phyloP scores from a whole-genome alignment of 2,329 filamentous ascomycete species.

The Epichloe baconii region DNA sequence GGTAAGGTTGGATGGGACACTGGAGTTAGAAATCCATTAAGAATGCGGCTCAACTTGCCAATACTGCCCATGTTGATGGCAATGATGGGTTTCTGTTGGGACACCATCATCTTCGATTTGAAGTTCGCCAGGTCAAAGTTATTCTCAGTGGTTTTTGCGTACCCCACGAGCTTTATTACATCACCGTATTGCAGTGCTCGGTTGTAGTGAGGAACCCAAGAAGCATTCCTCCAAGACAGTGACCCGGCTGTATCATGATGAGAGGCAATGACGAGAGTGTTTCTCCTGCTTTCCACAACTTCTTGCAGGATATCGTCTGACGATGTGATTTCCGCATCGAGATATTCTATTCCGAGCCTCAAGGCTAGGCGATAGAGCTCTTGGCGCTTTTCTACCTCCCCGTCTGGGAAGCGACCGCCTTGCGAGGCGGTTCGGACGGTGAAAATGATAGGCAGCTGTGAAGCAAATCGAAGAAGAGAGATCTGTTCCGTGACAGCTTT shows the following conservation, averaged over 20 bases:
- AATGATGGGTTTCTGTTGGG: constrained; percentile 74
- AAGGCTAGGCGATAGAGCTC: constrained; percentile 67
- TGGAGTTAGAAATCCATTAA: constrained; percentile 88
- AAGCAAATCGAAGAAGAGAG: constrained; percentile 59
- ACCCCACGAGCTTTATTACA: constrained; percentile 85
- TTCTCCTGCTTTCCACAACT: constrained; percentile 52
- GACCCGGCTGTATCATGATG: constrained; percentile 76
- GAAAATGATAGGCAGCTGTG: constrained; percentile 75
- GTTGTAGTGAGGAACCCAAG: constrained; percentile 86
- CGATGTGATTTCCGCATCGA: constrained; percentile 85
- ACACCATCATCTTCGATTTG: constrained; percentile 58
- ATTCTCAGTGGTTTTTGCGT: constrained; percentile 63
- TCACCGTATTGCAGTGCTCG: constrained; percentile 80
- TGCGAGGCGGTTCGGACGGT: constrained; percentile 78
- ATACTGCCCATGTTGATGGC: constrained; percentile 87
- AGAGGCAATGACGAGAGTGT: constrained; percentile 80
- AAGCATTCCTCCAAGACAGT: constrained; percentile 83
- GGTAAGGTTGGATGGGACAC: constrained; percentile 84
- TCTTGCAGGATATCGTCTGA: constrained; percentile 61
- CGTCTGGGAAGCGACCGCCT: constrained; percentile 77
- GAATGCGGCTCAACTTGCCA: constrained; percentile 78
- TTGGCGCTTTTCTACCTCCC: constrained; percentile 55
- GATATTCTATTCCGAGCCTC: constrained; percentile 76
- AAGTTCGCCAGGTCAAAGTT: constrained; percentile 79
- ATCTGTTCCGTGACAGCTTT: constrained; percentile 77